Evolutionary conservation across 2,329 filamentous ascomycete species (phyloP).

Genomic region (Penicillium sclerotigenum): DNA sequence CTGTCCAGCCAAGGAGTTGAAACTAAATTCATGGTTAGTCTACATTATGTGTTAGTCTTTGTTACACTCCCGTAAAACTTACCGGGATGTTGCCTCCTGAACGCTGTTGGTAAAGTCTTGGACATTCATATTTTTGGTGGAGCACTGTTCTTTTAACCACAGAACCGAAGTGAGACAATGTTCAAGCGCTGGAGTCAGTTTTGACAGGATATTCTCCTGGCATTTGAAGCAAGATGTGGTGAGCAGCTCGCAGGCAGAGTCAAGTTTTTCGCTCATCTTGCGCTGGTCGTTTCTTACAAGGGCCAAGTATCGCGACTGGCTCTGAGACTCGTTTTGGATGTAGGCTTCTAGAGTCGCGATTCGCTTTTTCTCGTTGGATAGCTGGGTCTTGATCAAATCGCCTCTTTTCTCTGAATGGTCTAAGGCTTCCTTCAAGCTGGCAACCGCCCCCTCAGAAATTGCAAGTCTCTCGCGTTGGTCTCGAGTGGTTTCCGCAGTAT

Average conservation of each 20-base stretch:
- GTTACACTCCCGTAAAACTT: conserved; percentile 7
- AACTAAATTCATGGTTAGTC: conserved; percentile 15
- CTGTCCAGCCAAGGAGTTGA: conserved; percentile 18
- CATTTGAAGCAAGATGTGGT: conserved; percentile 12
- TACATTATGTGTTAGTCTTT: not conserved
- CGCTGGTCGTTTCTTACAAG: conserved; percentile 25
- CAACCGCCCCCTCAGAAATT: conserved; percentile 18
- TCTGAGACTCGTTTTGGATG: conserved; percentile 28
- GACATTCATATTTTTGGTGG: conserved; percentile 15
- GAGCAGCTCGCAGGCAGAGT: conserved; percentile 17
- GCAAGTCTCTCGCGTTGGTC: conserved; percentile 21
- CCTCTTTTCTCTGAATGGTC: conserved; percentile 22
- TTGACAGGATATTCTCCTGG: conserved; percentile 13
- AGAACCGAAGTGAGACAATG: conserved; percentile 16
- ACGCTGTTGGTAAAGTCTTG: conserved; percentile 19
- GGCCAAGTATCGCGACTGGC: conserved; percentile 21
- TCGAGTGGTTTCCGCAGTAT: conserved; percentile 13
- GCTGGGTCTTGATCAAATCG: conserved; percentile 14
- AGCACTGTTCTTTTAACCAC: conserved; percentile 14
- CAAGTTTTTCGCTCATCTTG: conserved; percentile 20
- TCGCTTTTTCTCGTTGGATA: conserved; percentile 32
- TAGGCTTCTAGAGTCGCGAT: conserved; percentile 30
- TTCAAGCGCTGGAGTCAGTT: conserved; percentile 14
- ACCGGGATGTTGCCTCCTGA: conserved; percentile 24
- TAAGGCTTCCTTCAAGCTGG: conserved; percentile 26